Base-by-base conservation (phyloP, 2,329 filamentous ascomycete genomes). In the Didymella arachidicola region DNA sequence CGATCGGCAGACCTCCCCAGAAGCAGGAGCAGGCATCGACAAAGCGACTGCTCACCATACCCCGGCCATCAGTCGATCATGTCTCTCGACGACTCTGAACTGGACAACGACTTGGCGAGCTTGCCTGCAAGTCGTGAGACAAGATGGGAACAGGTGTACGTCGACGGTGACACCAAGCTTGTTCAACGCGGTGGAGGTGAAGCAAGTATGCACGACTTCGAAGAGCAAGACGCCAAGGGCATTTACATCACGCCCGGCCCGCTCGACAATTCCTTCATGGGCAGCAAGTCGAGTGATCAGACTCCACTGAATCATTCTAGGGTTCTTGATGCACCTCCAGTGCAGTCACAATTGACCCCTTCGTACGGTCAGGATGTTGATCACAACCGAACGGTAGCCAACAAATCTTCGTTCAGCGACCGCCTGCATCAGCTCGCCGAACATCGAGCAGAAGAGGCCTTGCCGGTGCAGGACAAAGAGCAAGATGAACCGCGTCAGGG, bases 101-200 rank as follows among this genome's bases (percentile, higher is more conserved):
- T 75, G 10, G 75, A 76, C 18, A 73, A 74, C 41, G 76, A 78
- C 29, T 66, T 71, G 7, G 67, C 71, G 7, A 74, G 72, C 36
- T 64, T 74, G 1, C 74, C 76, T 6, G 70, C 68, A 7, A 75
- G 72, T 46, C 63, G 72, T 36, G 74, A 77, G 41, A 69, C 72
- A 4, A 62, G 72, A 58, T 78, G 76, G 75, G 75, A 79, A 54
- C 72, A 75, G 46, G 63, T 79, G 4, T 77, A 79, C 36, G 68
- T 77, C 2, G 76, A 78, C 42, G 75, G 75, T 3, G 72, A 77
- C 44, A 75, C 74, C 0, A 74, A 76, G 52, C 67, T 77, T 4
- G 74, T 78, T 5, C 72, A 76, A 36, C 57, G 73, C 44, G 70
- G 68, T 6, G 68, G 69, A 18, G 65, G 65, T 7, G 72, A 71